phyloP scores from a whole-genome alignment of 176 grass and related monocot genomes.

The Elaeis guineensis region DNA sequence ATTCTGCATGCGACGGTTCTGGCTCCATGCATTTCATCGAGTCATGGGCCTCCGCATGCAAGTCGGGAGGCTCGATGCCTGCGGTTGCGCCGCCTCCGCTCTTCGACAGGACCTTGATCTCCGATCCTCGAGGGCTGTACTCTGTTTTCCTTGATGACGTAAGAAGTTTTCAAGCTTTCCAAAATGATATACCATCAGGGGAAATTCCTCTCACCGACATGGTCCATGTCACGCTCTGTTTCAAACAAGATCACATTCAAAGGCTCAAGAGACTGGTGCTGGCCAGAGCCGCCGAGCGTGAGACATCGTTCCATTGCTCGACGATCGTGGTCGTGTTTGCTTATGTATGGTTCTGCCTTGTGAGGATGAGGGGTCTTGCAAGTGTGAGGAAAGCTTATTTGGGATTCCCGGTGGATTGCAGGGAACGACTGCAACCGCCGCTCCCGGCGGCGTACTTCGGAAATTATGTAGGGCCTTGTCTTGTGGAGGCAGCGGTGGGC shows the following conservation, averaged over 20 bases:
- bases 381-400: neutral
- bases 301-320: neutral
- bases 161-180: too few species aligned
- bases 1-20: slow-evolving; percentile 18
- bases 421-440: slow-evolving; percentile 4
- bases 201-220: too few species aligned
- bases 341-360: slow-evolving; percentile 12
- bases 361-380: slow-evolving; percentile 3
- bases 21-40: slow-evolving; percentile 17
- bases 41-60: slow-evolving; percentile 13
- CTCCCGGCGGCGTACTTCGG: slow-evolving; percentile 20
- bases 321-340: slow-evolving; percentile 7
- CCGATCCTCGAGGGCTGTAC: slow-evolving; percentile 5
- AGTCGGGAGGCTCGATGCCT: neutral
- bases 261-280: slow-evolving; percentile 10
- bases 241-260: slow-evolving; percentile 8
- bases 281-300: too few species aligned
- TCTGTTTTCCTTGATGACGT: too few species aligned
- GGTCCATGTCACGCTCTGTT: slow-evolving; percentile 5
- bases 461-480: slow-evolving; percentile 15
- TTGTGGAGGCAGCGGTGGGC: neutral
- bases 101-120: slow-evolving; percentile 16
- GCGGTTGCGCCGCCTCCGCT: neutral
- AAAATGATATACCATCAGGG: too few species aligned
- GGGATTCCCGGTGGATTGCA: slow-evolving; percentile 5